Evolutionary conservation across 2,329 filamentous ascomycete genomes (phyloP).

Genomic region (Hypoxylon sp.): DNA sequence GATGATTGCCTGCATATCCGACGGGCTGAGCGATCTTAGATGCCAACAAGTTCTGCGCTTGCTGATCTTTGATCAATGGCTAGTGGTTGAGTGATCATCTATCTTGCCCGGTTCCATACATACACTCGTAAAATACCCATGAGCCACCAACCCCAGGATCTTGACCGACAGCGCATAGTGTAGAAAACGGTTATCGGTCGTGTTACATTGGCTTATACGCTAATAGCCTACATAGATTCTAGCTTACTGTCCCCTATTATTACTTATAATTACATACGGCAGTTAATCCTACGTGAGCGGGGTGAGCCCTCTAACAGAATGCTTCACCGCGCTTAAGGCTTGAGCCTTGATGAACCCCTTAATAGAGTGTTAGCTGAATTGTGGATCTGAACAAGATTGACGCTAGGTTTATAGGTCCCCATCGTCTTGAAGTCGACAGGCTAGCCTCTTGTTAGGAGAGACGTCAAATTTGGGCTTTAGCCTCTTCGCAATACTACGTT

Average conservation of each 20-base stretch:
- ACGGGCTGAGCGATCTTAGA: constrained; percentile 35
- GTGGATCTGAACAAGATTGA: constrained; percentile 44
- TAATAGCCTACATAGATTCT: constrained; percentile 10
- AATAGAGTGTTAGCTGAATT: constrained; percentile 38
- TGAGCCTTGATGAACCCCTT: constrained; percentile 39
- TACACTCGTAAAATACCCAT: constrained; percentile 6
- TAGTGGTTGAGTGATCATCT: constrained; percentile 33
- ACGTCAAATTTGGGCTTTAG: constrained; percentile 21
- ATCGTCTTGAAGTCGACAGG: constrained; percentile 20
- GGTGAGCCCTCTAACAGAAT: constrained; percentile 13
- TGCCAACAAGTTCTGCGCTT: constrained; percentile 23
- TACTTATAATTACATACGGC: constrained; percentile 20
- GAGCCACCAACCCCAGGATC: constrained; percentile 18
- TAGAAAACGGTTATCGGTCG: constrained; percentile 8
- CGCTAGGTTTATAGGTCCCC: constrained; percentile 19
- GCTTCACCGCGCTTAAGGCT: constrained; percentile 27
- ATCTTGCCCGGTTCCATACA: constrained; percentile 25
- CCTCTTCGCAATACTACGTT: constrained; percentile 17
- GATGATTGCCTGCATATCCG: constrained; percentile 26
- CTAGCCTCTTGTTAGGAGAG: constrained; percentile 30
- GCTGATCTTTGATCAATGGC: constrained; percentile 40
- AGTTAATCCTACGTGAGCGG: constrained; percentile 23
- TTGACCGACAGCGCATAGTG: constrained; percentile 19
- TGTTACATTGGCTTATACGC: constrained; percentile 20
- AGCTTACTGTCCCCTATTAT: constrained; percentile 27